Base-by-base conservation (phyloP, 352 stramenopile species). In the Globisporangium paddicum region DNA sequence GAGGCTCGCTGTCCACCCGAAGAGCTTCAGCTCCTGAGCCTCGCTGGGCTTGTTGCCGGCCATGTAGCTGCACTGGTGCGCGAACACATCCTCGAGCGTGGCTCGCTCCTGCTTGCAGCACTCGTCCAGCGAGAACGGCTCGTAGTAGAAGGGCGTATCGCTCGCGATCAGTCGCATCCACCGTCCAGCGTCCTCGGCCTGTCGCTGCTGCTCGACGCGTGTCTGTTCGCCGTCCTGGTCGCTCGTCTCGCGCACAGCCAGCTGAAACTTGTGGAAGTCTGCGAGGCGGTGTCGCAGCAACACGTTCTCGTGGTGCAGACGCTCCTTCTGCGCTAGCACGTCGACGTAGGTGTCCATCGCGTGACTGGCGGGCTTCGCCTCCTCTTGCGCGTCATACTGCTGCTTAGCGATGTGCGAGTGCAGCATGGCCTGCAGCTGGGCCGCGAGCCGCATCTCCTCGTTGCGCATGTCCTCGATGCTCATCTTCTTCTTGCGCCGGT, bases 401-500 rank as follows among this genome's bases (percentile, higher is more conserved):
- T 37, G 19, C 50, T 56, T 30, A 8, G 50, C 25, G 14, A 38
- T 38, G 37, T 56, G 50, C 34, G 34, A 6, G 7, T 56, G 41
- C 26, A 62, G 34, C 19, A 46, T 56, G 42, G 8, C 37, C 26
- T 76, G 65, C 26, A 79, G 50, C 13, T 60, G 55, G 35, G 60
- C 49, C n/a, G 72, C 65, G n/a, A 79, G 68, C 25, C 61, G 57
- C 19, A 62, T 56, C 55, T 79, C 67, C 50, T 66, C 57, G 8
- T 34, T 62, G 21, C 63, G 61, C 62, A 79, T 68, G 45, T 79
- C 68, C 7, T 65, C 62, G 32, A 75, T 59, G 52, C 67, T 60
- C 45, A 66, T 66, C 55, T 79, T 79, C 68, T 79, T 79, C 62
- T 76, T 79, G 41, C 52, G 62, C 10, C 71, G 64, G 61, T 74